A percentile compares a stretch with the other conserved stretches of the same genome.
Conservation (phyloP, 371 early-diverging fungal species). For the Sporodiniella umbellata region DNA sequence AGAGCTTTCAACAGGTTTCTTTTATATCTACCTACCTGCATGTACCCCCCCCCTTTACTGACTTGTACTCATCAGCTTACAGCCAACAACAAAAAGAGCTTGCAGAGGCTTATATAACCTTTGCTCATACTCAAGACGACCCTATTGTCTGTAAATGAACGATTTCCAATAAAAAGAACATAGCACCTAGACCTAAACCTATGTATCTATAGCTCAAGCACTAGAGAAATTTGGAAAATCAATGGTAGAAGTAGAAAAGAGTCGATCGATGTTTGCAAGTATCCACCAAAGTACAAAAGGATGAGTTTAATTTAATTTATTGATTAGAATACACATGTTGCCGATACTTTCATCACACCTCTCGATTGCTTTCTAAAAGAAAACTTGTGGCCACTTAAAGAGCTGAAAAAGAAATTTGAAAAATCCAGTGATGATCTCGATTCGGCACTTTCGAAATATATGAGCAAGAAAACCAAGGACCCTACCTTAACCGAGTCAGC, state of each 20-base stretch:
- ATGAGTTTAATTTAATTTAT: too few relatives aligned
- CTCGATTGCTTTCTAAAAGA: slow-evolving; percentile 58
- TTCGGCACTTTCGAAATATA: slow-evolving; percentile 52
- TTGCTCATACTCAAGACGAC: slow-evolving; percentile 58
- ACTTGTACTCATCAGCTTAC: slow-evolving; percentile 31
- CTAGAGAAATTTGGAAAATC: slow-evolving; percentile 35
- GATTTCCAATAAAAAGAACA: neutral
- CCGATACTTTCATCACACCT: slow-evolving; percentile 64
- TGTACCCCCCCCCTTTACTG: too few relatives aligned
- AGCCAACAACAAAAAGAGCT: slow-evolving; percentile 52
- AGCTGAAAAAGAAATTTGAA: slow-evolving; percentile 61
- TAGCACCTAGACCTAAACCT: neutral
- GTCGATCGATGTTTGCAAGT: slow-evolving; percentile 58
- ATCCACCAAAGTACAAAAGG: neutral
- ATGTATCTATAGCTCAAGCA: slow-evolving; percentile 33
- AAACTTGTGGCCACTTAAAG: slow-evolving; percentile 60
- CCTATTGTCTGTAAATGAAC: slow-evolving; percentile 53
- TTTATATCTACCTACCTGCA: neutral
- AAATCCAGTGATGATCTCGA: slow-evolving; percentile 68
- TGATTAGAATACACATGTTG: slow-evolving; percentile 57
- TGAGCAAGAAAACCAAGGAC: slow-evolving; percentile 62
- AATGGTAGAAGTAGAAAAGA: slow-evolving; percentile 60
- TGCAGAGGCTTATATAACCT: slow-evolving; percentile 46
- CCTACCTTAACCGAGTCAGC: slow-evolving; percentile 57
- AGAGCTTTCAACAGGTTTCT: slow-evolving; percentile 41